Evolutionary conservation across 2,329 filamentous ascomycete genomes (phyloP), one percentile per base, ranked within the genome.

Genomic region (Incumbomyces delicatus): DNA sequence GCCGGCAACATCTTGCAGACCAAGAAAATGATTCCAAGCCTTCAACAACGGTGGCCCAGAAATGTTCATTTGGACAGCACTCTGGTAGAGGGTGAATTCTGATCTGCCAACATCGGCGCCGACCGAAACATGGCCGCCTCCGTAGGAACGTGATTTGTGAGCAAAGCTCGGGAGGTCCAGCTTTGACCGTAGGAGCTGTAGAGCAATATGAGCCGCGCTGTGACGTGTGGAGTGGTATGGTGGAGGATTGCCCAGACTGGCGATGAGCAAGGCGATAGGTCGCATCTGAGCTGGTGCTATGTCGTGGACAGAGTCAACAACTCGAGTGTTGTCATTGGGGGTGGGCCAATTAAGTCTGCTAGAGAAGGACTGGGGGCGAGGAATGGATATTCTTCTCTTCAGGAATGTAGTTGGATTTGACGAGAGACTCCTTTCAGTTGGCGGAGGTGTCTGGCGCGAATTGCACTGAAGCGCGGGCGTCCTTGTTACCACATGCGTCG

Each of bases 181-280:
- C 20, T 66, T 62, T 13, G 66, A 70, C 16, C 74, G 71, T 7
- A 90, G 67, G 2, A 75, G 70, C 45, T 76, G 70, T 54, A 95
- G 77, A 38, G 87, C 77, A 47, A 80, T 77, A 68, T 96, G 90
- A 10, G 89, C 92, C 12, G 88, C 87, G 18, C 82, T 89, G 67
- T 96, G 92, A 6, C 90, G 80, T 16, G 86, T 94, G 53, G 83
- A 75, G 54, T 78, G 76, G 65, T 90, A 89, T 2, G 79, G 70
- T 6, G 76, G 72, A 6, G 85, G 87, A 58, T 96, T 96, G 56
- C 92, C 92, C 52, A 98, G 76, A 52, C 87, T 92, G 68, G 88
- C 77, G 58, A 96, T 74, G 47, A 96, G 78, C 57, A 94, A 78
- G 33, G 74, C 76, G n/a, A 53, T 52, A 11, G 49, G 41, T 11